Conservation (phyloP, 2,329 filamentous ascomycete genomes). For the Ophiognomonia clavigignenti-juglandacearum region DNA sequence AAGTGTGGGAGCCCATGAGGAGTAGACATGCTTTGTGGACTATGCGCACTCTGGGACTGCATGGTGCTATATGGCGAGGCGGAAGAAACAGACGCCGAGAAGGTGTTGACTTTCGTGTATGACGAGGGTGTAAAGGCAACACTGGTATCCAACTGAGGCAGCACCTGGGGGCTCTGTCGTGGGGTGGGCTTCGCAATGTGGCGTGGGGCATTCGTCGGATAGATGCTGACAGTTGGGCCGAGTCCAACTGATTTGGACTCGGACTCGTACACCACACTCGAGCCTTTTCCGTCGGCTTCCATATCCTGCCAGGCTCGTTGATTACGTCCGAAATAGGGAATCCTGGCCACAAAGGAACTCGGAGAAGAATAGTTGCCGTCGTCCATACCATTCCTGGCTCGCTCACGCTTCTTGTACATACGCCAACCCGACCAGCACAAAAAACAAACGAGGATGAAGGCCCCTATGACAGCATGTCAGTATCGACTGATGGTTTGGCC, state of each 20-base stretch:
- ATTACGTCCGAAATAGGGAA: conserved; percentile 30
- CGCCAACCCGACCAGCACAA: conserved; percentile 40
- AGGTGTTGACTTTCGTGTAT: conserved; percentile 16
- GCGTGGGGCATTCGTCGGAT: conserved; percentile 11
- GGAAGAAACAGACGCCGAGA: conserved; percentile 3
- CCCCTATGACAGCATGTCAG: conserved; percentile 25
- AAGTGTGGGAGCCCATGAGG: too few species aligned
- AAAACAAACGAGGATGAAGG: conserved; percentile 40
- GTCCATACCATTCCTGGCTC: conserved; percentile 15
- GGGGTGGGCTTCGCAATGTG: background rate
- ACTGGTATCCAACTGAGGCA: conserved; percentile 12
- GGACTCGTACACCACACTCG: conserved; percentile 10
- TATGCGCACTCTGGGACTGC: conserved; percentile 1
- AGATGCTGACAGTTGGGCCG: conserved; percentile 7
- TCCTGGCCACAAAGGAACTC: conserved; percentile 23
- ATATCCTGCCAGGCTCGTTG: conserved; percentile 26
- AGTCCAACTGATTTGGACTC: conserved; percentile 4
- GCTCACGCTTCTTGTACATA: conserved; percentile 29
- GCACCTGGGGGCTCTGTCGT: conserved; percentile 3
- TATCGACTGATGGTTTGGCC: background rate
- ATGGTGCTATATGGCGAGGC: background rate
- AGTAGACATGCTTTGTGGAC: conserved; percentile 5
- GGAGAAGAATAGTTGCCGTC: conserved; percentile 7
- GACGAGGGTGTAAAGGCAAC: conserved; percentile 6
- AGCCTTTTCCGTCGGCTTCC: conserved; percentile 17